These are phyloP conservation scores for Ceratobasidium sp. DNA, from an alignment of 1,284 basidiomycete genomes.

Conservation along the genomic window DNA sequence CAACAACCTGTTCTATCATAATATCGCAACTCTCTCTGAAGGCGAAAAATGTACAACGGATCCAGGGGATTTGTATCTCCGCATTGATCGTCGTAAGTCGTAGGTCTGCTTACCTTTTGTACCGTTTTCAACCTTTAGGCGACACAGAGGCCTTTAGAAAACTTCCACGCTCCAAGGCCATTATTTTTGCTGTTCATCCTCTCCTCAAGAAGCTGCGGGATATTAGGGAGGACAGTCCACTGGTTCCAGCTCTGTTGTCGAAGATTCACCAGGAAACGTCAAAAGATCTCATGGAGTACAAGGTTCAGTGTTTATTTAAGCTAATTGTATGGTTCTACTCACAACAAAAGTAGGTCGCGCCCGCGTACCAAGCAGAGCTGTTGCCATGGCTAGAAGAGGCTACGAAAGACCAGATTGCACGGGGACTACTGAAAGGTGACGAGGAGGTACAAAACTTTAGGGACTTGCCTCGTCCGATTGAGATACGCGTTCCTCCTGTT, in stretches of 20 bases:
- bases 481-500: constrained; percentile 12
- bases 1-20: constrained; percentile 51
- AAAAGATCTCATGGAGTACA: constrained; percentile 50
- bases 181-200: constrained; percentile 56
- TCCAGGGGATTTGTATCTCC: constrained; percentile 50
- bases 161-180: constrained; percentile 51
- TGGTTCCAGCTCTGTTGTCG: constrained; percentile 52
- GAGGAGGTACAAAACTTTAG: constrained; percentile 17
- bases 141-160: constrained; percentile 56
- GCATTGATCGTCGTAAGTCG: constrained; percentile 49
- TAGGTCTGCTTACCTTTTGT: too few species aligned
- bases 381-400: constrained; percentile 53
- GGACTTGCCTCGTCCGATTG: constrained; percentile 1
- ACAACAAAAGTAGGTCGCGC: constrained; percentile 52
- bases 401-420: constrained; percentile 50
- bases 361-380: constrained; percentile 50
- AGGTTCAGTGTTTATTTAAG: constrained; percentile 13
- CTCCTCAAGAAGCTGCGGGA: constrained; percentile 52
- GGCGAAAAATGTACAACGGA: constrained; percentile 43
- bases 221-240: constrained; percentile 51
- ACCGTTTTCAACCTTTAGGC: too few species aligned
- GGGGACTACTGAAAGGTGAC: constrained; percentile 51
- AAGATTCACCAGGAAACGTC: constrained; percentile 52
- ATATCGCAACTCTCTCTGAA: constrained; percentile 49
- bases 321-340: background rate